Evolutionary conservation across 2,329 filamentous ascomycete genomes (phyloP).

Genomic region (Cryphonectria radicalis): DNA sequence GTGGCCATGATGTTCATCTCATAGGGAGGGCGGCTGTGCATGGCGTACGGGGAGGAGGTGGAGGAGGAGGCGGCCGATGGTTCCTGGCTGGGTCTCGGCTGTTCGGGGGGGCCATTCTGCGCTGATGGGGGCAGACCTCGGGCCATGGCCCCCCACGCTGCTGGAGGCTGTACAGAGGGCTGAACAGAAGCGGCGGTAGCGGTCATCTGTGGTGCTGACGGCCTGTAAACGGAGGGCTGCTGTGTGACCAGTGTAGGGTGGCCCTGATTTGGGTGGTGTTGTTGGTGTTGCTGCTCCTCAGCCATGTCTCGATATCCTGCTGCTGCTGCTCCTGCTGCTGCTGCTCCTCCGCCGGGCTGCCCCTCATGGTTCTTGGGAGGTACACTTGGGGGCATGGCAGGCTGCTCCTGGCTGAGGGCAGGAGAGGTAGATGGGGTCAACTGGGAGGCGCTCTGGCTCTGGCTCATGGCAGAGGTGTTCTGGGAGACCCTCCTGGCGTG

Average conservation of each 20-base stretch:
- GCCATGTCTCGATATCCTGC: not conserved
- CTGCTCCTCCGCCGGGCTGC: not conserved
- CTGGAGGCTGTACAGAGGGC: slow-evolving; percentile 19
- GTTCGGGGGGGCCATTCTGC: slow-evolving; percentile 15
- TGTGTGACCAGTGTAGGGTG: slow-evolving; percentile 14
- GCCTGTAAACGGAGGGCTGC: slow-evolving; percentile 27
- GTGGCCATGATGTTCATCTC: slow-evolving; percentile 23
- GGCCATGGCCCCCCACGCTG: slow-evolving; percentile 20
- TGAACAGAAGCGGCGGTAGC: slow-evolving; percentile 13
- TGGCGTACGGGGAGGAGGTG: slow-evolving; percentile 1
- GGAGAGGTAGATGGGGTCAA: slow-evolving; percentile 25
- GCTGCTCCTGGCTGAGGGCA: slow-evolving; percentile 22
- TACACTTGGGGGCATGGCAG: slow-evolving; percentile 16
- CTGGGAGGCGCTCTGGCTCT: slow-evolving; percentile 24
- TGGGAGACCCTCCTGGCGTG: slow-evolving; percentile 23
- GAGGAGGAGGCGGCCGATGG: not conserved
- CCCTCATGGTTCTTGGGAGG: slow-evolving; percentile 22
- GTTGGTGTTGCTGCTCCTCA: not conserved
- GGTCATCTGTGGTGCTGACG: slow-evolving; percentile 21
- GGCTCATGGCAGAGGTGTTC: slow-evolving; percentile 10
- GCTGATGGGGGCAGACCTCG: not conserved
- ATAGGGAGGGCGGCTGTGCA: slow-evolving; percentile 19
- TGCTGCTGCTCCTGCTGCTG: not conserved
- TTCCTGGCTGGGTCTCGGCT: slow-evolving; percentile 18
- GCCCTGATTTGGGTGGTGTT: slow-evolving; percentile 1